Evolutionary conservation across 2,329 filamentous ascomycete genomes (phyloP).

Genomic region (Xylariales sp.): DNA sequence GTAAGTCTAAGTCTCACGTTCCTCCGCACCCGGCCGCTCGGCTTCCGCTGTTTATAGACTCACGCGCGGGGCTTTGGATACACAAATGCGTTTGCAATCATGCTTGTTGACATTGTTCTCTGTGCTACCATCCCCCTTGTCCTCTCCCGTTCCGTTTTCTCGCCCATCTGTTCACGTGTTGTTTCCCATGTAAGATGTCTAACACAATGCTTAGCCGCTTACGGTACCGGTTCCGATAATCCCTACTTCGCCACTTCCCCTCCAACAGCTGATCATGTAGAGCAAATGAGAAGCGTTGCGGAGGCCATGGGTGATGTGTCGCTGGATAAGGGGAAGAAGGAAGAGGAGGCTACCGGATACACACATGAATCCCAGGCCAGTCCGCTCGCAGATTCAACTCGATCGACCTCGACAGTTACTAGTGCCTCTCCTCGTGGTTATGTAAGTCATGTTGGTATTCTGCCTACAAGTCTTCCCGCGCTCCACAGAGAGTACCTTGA

Average conservation of each 20-base stretch:
- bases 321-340: constrained; percentile 34
- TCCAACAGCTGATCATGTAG: constrained; percentile 59
- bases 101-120: neutral
- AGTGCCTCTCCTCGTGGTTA: constrained; percentile 65
- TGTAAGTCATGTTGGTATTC: constrained; percentile 87
- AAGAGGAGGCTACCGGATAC: constrained; percentile 34
- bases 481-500: constrained; percentile 94
- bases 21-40: constrained; percentile 2
- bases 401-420: constrained; percentile 64
- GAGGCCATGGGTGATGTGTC: constrained; percentile 58
- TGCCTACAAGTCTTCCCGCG: constrained; percentile 89
- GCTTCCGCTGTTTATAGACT: constrained; percentile 13
- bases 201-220: constrained; percentile 58
- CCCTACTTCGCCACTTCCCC: constrained; percentile 59
- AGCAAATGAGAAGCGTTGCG: constrained; percentile 67
- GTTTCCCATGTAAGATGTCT: constrained; percentile 1
- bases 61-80: constrained; percentile 6
- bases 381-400: constrained; percentile 65
- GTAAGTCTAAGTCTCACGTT: constrained; percentile 65
- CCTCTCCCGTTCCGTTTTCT: neutral
- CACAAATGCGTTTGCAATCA: constrained; percentile 14
- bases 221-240: constrained; percentile 55
- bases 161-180: neutral
- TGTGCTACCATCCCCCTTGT: neutral
- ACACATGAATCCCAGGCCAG: constrained; percentile 56